Evolutionary conservation across 192 early-diverging fungal species (phyloP).

Genomic region (Backusella parvicylindrica): DNA sequence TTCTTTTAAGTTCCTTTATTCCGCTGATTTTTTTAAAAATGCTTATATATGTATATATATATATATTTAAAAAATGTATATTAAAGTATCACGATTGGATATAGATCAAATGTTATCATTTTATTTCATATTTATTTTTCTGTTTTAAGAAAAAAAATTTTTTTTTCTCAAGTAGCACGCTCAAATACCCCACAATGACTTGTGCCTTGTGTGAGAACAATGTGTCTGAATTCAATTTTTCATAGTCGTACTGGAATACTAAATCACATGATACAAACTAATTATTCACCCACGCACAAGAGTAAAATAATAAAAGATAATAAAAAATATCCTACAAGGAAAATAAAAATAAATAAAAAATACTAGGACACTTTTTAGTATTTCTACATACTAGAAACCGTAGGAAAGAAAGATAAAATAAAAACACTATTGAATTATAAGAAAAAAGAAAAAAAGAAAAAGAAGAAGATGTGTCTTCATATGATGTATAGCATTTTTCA

Average conservation of each 20-base stretch:
- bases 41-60: neutral
- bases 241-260: neutral
- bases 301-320: conserved; percentile 5
- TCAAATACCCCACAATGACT: neutral
- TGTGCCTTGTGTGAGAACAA: neutral
- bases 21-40: neutral
- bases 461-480: neutral
- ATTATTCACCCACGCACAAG: neutral
- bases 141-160: neutral
- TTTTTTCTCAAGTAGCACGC: neutral
- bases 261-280: neutral
- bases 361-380: neutral
- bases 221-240: neutral
- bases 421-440: neutral
- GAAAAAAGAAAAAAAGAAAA: neutral
- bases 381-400: neutral
- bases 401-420: neutral
- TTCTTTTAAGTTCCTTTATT: neutral
- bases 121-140: neutral
- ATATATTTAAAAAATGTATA: neutral
- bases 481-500: neutral
- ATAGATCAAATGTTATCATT: neutral
- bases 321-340: conserved; percentile 14
- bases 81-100: neutral
- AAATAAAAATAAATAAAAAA: neutral